phyloP scores from a whole-genome alignment of 768 basidiomycete genomes.

The Gloeopeniophorella convolvens region DNA sequence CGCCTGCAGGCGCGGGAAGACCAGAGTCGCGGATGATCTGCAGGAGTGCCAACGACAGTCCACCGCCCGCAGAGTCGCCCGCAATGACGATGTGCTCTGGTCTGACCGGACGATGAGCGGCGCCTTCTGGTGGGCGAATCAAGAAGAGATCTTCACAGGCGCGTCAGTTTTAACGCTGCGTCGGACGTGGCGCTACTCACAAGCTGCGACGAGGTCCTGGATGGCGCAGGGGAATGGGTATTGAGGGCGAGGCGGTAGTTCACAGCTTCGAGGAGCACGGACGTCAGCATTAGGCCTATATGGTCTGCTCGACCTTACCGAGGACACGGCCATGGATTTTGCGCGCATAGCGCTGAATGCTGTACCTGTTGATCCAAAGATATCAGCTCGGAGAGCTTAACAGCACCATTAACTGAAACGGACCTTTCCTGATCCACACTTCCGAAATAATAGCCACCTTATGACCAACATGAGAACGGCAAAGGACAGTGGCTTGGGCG shows the following conservation, averaged over 20 bases:
- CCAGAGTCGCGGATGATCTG: constrained; percentile 82
- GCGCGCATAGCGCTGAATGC: constrained; percentile 78
- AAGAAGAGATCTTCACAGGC: constrained; percentile 81
- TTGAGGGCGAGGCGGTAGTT: constrained; percentile 91
- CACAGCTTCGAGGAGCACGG: constrained; percentile 41
- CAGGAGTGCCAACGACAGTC: constrained; percentile 73
- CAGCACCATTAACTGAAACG: neutral
- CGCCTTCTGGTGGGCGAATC: constrained; percentile 76
- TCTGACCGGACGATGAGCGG: constrained; percentile 70
- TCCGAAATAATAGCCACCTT: constrained; percentile 81
- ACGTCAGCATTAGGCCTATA: constrained; percentile 6
- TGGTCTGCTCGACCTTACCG: constrained; percentile 33
- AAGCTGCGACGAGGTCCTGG: constrained; percentile 85
- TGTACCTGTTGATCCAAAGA: constrained; percentile 38
- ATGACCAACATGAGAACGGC: constrained; percentile 15
- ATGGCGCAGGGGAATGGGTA: constrained; percentile 94
- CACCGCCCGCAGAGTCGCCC: constrained; percentile 93
- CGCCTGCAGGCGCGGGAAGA: constrained; percentile 81
- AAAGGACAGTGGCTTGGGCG: constrained; percentile 3
- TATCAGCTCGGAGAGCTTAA: neutral
- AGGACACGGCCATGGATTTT: constrained; percentile 92
- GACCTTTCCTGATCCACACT: constrained; percentile 74
- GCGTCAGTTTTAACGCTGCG: neutral
- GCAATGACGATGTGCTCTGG: constrained; percentile 79
- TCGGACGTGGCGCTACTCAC: constrained; percentile 35